A percentile compares a stretch with the other conserved stretches of the same genome.
These are phyloP conservation scores for Bertia moriformis DNA, from an alignment of 2,329 filamentous ascomycete genomes.

Conservation along the genomic window DNA sequence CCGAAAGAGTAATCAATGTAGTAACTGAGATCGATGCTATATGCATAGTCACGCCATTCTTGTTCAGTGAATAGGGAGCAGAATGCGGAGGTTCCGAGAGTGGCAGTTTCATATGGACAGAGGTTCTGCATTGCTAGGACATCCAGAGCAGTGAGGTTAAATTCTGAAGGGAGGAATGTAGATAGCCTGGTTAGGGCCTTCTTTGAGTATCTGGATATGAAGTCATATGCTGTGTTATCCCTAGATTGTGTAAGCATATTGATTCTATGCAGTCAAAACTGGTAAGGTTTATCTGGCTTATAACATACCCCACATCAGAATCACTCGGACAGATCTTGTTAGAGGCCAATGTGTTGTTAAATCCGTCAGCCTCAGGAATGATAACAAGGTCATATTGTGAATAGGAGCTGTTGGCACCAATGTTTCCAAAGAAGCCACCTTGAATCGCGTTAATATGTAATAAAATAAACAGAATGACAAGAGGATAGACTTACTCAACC, in stretches of 20 bases:
- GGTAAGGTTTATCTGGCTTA: neutral
- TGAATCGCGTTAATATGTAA: neutral
- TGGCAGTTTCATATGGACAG: slow-evolving; percentile 36
- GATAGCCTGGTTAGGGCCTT: slow-evolving; percentile 6
- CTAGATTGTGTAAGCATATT: neutral
- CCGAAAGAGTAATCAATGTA: slow-evolving; percentile 28
- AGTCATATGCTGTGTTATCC: neutral
- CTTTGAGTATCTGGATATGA: neutral
- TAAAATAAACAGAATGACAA: no score
- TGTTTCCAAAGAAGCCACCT: slow-evolving; percentile 7
- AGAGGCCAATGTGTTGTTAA: slow-evolving; percentile 35
- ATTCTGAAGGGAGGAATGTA: slow-evolving; percentile 26
- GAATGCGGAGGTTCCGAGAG: slow-evolving; percentile 32
- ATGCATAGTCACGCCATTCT: slow-evolving; percentile 38
- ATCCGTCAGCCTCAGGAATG: slow-evolving; percentile 30
- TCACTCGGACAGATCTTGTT: slow-evolving; percentile 29
- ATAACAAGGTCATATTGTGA: slow-evolving; percentile 30
- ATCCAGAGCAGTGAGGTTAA: slow-evolving; percentile 31
- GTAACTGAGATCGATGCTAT: slow-evolving; percentile 35
- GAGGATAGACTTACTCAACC: slow-evolving; percentile 36
- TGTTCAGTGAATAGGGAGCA: slow-evolving; percentile 35
- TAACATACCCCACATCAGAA: neutral
- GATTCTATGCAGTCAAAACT: neutral
- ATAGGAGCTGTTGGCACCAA: slow-evolving; percentile 20
- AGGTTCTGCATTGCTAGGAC: slow-evolving; percentile 34